Percentiles rank a stretch among this genome's conserved stretches.
phyloP scores from a whole-genome alignment of 2,329 filamentous ascomycete species.

The Didymellaceae sp. region DNA sequence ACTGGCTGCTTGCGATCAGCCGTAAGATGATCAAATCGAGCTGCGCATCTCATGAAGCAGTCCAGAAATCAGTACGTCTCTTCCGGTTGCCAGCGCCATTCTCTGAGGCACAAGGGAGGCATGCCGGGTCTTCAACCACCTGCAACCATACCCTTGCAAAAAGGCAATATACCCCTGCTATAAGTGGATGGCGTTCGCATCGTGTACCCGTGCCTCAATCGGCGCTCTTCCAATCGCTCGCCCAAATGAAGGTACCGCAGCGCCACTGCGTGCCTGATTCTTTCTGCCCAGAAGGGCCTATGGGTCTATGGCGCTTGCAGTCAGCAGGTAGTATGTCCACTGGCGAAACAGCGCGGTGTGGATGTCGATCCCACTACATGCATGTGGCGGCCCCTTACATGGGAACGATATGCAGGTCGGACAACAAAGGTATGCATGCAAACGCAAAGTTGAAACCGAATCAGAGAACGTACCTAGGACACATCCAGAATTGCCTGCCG shows the following conservation, averaged over 20 bases:
- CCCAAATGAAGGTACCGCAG: constrained; percentile 82
- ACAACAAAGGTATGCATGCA: constrained; percentile 2
- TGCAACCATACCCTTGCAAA: background rate
- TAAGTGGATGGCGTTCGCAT: constrained; percentile 2
- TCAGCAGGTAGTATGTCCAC: background rate
- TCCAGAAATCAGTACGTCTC: too few species aligned
- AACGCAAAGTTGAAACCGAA: background rate
- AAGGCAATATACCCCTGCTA: background rate
- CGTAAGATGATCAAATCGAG: too few species aligned
- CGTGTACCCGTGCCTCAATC: constrained; percentile 18
- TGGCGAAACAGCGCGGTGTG: too few species aligned
- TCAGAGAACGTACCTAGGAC: constrained; percentile 61
- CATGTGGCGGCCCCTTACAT: constrained; percentile 11
- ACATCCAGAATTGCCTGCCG: constrained; percentile 71
- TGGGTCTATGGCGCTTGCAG: constrained; percentile 59
- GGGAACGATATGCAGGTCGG: background rate
- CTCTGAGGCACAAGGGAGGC: too few species aligned
- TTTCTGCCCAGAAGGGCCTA: constrained; percentile 85
- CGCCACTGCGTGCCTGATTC: constrained; percentile 86
- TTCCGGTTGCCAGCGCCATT: too few species aligned
- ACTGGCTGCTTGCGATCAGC: too few species aligned
- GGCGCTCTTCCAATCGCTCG: constrained; percentile 64
- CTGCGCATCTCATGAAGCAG: too few species aligned
- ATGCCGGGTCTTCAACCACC: background rate
- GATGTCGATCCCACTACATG: background rate